A percentile compares a stretch with the other conserved stretches of the same genome.
Conservation (phyloP, 345 rosid species). For the Gynandropsis gynandra region DNA sequence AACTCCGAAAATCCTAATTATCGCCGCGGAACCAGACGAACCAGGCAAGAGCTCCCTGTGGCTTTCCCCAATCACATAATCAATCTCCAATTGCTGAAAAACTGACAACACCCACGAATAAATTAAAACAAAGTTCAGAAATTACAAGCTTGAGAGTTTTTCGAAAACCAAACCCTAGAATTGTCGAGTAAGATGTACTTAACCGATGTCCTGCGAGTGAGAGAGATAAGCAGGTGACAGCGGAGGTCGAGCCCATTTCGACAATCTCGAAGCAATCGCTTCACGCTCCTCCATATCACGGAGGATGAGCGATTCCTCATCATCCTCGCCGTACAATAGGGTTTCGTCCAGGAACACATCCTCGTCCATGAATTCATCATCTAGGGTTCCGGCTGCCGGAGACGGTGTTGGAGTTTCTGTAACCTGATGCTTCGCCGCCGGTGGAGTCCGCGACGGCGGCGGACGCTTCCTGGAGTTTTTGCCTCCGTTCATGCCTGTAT, state of each 20-base stretch:
- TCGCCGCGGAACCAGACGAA: slow-evolving; percentile 74
- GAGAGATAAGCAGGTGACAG: slow-evolving; percentile 48
- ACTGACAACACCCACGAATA: slow-evolving; percentile 28
- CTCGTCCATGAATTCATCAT: slow-evolving; percentile 79
- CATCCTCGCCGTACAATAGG: slow-evolving; percentile 46
- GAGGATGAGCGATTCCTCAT: slow-evolving; percentile 64
- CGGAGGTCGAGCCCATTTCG: slow-evolving; percentile 76
- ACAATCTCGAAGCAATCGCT: slow-evolving; percentile 47
- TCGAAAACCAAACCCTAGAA: slow-evolving; percentile 3
- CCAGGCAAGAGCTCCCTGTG: slow-evolving; percentile 49
- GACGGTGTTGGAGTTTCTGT: slow-evolving; percentile 28
- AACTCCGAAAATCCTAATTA: slow-evolving; percentile 82
- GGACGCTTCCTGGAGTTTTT: slow-evolving; percentile 59
- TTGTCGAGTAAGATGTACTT: slow-evolving; percentile 2
- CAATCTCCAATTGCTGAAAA: slow-evolving; percentile 96
- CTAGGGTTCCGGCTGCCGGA: slow-evolving; percentile 26
- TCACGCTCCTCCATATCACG: slow-evolving; percentile 71
- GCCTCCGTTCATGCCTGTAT: slow-evolving; percentile 35
- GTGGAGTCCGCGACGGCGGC: slow-evolving; percentile 36
- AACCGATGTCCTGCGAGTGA: slow-evolving; percentile 51
- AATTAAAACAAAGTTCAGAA: background rate
- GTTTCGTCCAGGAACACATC: slow-evolving; percentile 77
- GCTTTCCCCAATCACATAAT: slow-evolving; percentile 62
- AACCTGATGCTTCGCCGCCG: slow-evolving; percentile 48
- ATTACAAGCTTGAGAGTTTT: slow-evolving; percentile 14